These are phyloP conservation scores for Globisporangium recalcitrans DNA, from an alignment of 352 stramenopile genomes.

Conservation along the genomic window DNA sequence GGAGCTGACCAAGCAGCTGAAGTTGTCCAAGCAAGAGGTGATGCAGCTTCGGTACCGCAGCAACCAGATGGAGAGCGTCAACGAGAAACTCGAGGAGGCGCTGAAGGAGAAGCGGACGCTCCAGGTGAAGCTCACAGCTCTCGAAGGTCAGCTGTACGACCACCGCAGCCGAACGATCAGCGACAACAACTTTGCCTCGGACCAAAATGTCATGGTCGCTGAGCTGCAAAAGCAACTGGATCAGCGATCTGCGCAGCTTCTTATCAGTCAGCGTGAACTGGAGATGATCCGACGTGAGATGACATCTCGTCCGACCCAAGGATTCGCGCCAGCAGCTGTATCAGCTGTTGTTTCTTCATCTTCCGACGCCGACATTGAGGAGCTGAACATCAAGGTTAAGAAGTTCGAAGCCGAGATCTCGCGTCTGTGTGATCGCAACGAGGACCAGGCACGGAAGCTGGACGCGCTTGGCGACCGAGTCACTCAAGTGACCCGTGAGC, in stretches of 20 bases:
- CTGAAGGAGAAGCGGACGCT: constrained; percentile 76
- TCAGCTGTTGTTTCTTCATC: neutral
- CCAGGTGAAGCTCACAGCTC: constrained; percentile 70
- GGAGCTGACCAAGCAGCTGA: constrained; percentile 71
- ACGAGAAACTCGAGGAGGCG: constrained; percentile 63
- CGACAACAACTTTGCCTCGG: constrained; percentile 37
- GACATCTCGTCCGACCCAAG: neutral
- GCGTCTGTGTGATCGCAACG: constrained; percentile 43
- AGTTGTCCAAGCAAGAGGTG: constrained; percentile 70
- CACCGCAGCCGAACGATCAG: constrained; percentile 63
- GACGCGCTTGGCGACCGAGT: constrained; percentile 47
- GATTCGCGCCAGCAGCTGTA: neutral
- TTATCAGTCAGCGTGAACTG: constrained; percentile 41
- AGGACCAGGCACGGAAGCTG: constrained; percentile 46
- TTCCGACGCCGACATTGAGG: constrained; percentile 22
- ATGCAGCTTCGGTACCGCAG: constrained; percentile 83
- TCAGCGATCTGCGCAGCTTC: constrained; percentile 44
- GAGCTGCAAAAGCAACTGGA: constrained; percentile 58
- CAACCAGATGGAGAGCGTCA: constrained; percentile 67
- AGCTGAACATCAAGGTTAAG: constrained; percentile 41
- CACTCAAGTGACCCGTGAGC: constrained; percentile 38
- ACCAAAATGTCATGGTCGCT: constrained; percentile 33
- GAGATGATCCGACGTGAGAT: constrained; percentile 34
- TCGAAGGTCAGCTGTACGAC: constrained; percentile 76
- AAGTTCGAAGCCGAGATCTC: constrained; percentile 48